A percentile compares a stretch with the other conserved stretches of the same genome.
These are phyloP conservation scores for Amniculicola lignicola DNA, from an alignment of 495 filamentous ascomycete species.

Conservation along the genomic window DNA sequence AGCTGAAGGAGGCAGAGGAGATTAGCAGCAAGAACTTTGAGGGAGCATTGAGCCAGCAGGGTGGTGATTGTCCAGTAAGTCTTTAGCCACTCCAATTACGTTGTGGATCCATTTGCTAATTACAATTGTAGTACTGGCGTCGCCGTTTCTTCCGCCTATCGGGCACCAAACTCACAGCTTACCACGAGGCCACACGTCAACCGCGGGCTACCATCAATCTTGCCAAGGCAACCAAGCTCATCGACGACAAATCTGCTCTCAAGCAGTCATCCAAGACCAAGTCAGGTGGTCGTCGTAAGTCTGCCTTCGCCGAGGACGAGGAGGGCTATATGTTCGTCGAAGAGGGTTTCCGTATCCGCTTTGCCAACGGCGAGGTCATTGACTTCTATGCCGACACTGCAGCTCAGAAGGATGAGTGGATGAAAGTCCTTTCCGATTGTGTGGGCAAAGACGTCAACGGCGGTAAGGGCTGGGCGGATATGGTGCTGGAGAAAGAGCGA, in stretches of 20 bases:
- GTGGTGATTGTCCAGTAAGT: conserved; percentile 95
- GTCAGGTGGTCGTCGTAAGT: conserved; percentile 76
- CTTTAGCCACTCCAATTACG: neutral
- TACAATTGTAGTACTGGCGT: conserved; percentile 80
- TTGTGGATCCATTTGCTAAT: conserved; percentile 24
- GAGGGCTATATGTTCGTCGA: conserved; percentile 99
- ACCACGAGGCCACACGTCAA: conserved; percentile 91
- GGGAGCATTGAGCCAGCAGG: conserved; percentile 90
- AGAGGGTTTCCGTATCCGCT: conserved; percentile 96
- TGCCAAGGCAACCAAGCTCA: conserved; percentile 86
- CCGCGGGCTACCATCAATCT: conserved; percentile 96
- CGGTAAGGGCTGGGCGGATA: conserved; percentile 71
- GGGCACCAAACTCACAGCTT: conserved; percentile 87
- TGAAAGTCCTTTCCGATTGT: conserved; percentile 81
- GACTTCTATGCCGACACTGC: conserved; percentile 95
- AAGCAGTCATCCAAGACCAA: conserved; percentile 62
- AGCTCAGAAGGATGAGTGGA: conserved; percentile 87
- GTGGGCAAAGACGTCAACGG: conserved; percentile 62
- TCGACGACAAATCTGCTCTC: conserved; percentile 84
- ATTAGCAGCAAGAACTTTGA: conserved; percentile 71
- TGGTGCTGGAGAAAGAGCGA: conserved; percentile 61
- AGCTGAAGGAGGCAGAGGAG: conserved; percentile 83
- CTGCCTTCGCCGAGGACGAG: conserved; percentile 95
- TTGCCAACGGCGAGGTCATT: conserved; percentile 95
- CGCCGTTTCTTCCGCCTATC: conserved; percentile 94